phyloP scores from a whole-genome alignment of 2,329 filamentous ascomycete genomes.

The Pestalotiopsis sp. region DNA sequence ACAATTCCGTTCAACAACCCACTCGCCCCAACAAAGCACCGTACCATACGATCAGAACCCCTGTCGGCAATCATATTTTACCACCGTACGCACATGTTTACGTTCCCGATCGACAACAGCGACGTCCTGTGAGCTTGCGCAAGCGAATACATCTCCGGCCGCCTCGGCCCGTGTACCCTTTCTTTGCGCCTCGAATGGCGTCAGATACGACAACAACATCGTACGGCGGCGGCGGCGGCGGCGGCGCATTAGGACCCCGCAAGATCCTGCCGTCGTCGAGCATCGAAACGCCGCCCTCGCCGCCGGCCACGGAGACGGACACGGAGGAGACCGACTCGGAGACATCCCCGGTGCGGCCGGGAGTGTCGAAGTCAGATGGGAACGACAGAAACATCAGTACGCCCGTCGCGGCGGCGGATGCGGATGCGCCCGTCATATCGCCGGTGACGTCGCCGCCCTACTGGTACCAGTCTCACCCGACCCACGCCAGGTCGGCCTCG shows the following conservation, averaged over 20 bases:
- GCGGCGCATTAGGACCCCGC: conserved; percentile 2
- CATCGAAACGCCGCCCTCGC: conserved; percentile 16
- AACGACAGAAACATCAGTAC: not conserved
- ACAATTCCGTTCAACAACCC: not conserved
- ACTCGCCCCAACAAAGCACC: not conserved
- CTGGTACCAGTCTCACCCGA: conserved; percentile 30
- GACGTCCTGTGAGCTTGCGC: not conserved
- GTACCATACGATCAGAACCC: not conserved
- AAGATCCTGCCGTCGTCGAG: conserved; percentile 1
- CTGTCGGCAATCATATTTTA: not conserved
- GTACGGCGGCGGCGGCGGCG: not conserved
- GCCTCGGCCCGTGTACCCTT: not conserved
- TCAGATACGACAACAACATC: not conserved
- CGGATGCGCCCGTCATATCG: conserved; percentile 4
- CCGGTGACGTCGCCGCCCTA: conserved; percentile 41
- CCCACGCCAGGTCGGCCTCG: conserved; percentile 35
- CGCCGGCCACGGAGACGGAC: conserved; percentile 4
- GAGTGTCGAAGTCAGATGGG: not conserved
- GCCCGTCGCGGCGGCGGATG: not conserved
- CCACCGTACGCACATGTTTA: not conserved
- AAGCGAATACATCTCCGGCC: not conserved
- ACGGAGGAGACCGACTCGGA: conserved; percentile 23
- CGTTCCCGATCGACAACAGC: not conserved
- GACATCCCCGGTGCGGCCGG: conserved; percentile 15
- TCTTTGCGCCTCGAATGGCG: not conserved